phyloP scores from a whole-genome alignment of 2,329 filamentous ascomycete genomes.

The Colletotrichum lini region DNA sequence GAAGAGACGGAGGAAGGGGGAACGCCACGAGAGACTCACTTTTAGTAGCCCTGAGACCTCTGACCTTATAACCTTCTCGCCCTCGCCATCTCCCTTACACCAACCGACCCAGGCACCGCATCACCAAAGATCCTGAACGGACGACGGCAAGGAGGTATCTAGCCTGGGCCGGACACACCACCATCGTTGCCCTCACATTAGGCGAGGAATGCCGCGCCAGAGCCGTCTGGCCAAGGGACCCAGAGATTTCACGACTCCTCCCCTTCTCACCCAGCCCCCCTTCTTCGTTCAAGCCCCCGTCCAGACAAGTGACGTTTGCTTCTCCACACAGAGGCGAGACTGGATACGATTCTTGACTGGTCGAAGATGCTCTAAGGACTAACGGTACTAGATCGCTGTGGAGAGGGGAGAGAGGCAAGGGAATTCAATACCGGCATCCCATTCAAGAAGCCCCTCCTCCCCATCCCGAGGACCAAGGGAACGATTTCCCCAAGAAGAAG shows the following conservation, averaged over 20 bases:
- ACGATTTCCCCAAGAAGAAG: background rate
- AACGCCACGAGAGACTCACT: background rate
- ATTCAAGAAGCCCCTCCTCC: constrained; percentile 4
- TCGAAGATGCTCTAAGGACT: background rate
- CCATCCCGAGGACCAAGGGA: background rate
- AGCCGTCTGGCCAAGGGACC: background rate
- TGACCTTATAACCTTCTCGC: constrained; percentile 32
- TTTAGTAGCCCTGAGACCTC: background rate
- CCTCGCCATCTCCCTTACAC: constrained; percentile 27
- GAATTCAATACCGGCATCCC: constrained; percentile 31
- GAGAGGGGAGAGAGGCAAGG: background rate
- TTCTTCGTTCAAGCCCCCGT: background rate
- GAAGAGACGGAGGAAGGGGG: constrained; percentile 11
- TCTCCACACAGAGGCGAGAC: background rate
- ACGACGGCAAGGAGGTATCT: background rate
- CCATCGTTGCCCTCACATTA: constrained; percentile 14
- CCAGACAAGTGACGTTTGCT: constrained; percentile 4
- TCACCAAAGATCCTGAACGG: constrained; percentile 10
- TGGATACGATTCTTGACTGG: background rate
- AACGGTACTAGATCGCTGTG: background rate
- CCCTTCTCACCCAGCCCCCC: constrained; percentile 4
- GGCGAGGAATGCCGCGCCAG: constrained; percentile 22
- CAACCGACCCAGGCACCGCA: constrained; percentile 19
- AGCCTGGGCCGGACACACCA: constrained; percentile 6
- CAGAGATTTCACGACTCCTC: background rate